Evolutionary conservation across 345 rosid species (phyloP), one percentile per base, ranked within the genome.

Genomic region (Citrus inodora): DNA sequence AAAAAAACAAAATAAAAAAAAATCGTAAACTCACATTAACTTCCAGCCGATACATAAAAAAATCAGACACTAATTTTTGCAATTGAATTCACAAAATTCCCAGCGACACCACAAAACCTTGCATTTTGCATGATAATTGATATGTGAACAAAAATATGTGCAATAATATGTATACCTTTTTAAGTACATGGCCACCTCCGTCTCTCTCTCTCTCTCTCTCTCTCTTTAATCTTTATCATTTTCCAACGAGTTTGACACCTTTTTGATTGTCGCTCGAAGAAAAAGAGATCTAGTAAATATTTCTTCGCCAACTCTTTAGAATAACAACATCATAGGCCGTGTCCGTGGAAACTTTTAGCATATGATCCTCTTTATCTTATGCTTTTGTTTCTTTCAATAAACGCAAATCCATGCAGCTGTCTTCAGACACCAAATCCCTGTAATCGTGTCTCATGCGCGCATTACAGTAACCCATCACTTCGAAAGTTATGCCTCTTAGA

Each of bases 391-490:
- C 51, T 46, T 46, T 13, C 35, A 24, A 33, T 30, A 21, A 63
- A 16, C 19, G 67, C 67, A 63, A 63, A 63, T 63, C 35, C 40
- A 21, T 4, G 71, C 46, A 66, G 82, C 77, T 75, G 82, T 82
- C 73, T 63, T 75, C 35, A 33, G 53, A 75, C 82, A 63, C 82
- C 73, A 64, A 75, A 38, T 63, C 77, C 59, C 33, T 42, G 73
- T 27, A 64, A 32, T 37, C 70, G 73, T 75, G 82, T 82, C 77
- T 75, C 78, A 28, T 74, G 68, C 70, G 76, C 37, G 3, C 56
- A n/a, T 37, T 35, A 28, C 55, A 69, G 21, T 14, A 0, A 51
- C 53, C 77, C 77, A 64, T 48, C 42, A 21, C 38, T 64, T 64
- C 16, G 38, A 13, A 71, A 51, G 17, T 60, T 16, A 4, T 32